A percentile compares a stretch with the other conserved stretches of the same genome.
phyloP scores from a whole-genome alignment of 2,329 filamentous ascomycete species.

The Curvularia verruculosa region DNA sequence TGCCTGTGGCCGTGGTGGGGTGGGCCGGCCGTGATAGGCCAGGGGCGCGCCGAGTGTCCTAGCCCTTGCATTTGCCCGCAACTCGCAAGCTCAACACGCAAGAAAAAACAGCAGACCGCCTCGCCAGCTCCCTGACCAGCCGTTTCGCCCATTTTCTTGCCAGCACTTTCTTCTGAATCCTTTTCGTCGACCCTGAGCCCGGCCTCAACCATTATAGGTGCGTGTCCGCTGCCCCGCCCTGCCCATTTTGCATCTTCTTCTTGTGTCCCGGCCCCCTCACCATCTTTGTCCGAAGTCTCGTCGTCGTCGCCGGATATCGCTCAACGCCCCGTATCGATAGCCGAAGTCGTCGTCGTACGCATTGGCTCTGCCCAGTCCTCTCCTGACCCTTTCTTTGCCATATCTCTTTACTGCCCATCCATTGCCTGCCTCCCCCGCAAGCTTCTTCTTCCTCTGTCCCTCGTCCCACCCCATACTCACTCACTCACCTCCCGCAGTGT shows the following conservation, averaged over 20 bases:
- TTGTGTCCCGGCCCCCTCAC: slow-evolving; percentile 29
- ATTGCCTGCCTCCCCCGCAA: slow-evolving; percentile 18
- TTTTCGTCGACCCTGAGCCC: slow-evolving; percentile 16
- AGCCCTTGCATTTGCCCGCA: slow-evolving; percentile 30
- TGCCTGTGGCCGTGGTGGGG: slow-evolving; percentile 21
- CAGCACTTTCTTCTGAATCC: slow-evolving; percentile 20
- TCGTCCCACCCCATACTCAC: slow-evolving; percentile 17
- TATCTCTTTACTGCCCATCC: slow-evolving; percentile 20
- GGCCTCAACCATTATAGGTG: slow-evolving; percentile 44
- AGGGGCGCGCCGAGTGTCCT: slow-evolving; percentile 18
- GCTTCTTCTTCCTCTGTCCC: too few species aligned
- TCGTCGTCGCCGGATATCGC: slow-evolving; percentile 28
- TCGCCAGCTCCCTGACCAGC: slow-evolving; percentile 27
- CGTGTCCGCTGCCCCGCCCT: slow-evolving; percentile 31
- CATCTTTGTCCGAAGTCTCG: slow-evolving; percentile 20
- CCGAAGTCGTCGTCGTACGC: slow-evolving; percentile 21
- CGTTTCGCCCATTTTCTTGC: slow-evolving; percentile 25
- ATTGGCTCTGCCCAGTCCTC: slow-evolving; percentile 21
- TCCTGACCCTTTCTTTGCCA: slow-evolving; percentile 8
- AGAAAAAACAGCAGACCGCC: slow-evolving; percentile 48
- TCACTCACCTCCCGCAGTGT: slow-evolving; percentile 38
- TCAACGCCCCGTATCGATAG: slow-evolving; percentile 23
- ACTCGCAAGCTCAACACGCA: slow-evolving; percentile 40
- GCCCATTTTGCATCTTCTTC: slow-evolving; percentile 20
- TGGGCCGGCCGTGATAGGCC: slow-evolving; percentile 18